Evolutionary conservation across 805 yeast species (phyloP), one percentile per base, ranked within the genome.

Genomic region (Lipomyces kockii): DNA sequence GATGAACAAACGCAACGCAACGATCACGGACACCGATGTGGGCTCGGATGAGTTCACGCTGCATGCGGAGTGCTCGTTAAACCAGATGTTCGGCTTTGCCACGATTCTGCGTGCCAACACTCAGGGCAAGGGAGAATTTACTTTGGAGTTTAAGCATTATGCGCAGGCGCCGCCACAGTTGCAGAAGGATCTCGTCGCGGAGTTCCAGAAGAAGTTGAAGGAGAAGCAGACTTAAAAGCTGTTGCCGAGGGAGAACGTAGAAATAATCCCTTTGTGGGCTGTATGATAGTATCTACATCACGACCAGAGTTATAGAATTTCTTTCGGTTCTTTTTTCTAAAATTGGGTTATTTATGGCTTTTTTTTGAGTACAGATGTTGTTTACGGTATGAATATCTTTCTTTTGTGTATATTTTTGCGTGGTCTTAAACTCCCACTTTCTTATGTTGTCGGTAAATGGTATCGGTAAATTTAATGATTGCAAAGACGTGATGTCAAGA

Each of bases 111-210:
- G 99, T 84, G 98, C 99, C 25, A 87, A 91, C 68, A 94, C 99
- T 17, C 99, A 95, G 81, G 99, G 99, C 81, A 95, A 95, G 79
- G 99, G 99, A 76, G 98, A 96, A 81, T 95, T 95, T 80, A 86
- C 97, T 1, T 85, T 95, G 79, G 99, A 95, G 79, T 95, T 95
- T 83, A 89, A 90, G 77, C 90, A 92, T 76, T 95, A 94, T 79
- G 87, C 94, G 61, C 97, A 97, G 73, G 90, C 96, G 62, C 85
- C 96, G 59, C 91, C 94, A 49, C 97, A 92, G 73, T 83, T 94
- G 72, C 99, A 95, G 82, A 90, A 84, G 77, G 90, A 94, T 81
- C 85, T 95, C 81, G 89, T 95, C 72, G 97, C 89, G 63, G 97
- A 91, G 76, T 87, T 87, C 77, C 85, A 86, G 73, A 88, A 89